Evolutionary conservation across 768 basidiomycete species (phyloP).

Genomic region (Pleurotus tuber-regium): DNA sequence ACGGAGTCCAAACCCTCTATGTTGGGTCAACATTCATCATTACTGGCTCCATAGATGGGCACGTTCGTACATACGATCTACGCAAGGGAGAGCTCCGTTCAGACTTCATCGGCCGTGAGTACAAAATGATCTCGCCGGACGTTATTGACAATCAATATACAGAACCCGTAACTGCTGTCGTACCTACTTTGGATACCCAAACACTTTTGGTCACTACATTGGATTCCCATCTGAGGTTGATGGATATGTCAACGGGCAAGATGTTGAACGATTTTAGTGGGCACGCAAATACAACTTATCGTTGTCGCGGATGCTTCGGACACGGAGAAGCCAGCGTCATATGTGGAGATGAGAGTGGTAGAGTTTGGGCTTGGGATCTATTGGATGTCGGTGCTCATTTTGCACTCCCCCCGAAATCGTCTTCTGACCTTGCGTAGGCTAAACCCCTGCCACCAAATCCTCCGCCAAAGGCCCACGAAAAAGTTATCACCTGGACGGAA

Average conservation of each 20-base stretch:
- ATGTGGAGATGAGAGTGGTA: constrained; percentile 88
- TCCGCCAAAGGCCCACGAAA: constrained; percentile 76
- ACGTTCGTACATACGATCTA: constrained; percentile 91
- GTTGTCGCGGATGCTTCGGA: constrained; percentile 80
- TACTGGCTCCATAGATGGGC: constrained; percentile 88
- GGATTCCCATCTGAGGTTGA: constrained; percentile 81
- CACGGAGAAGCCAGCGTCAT: constrained; percentile 79
- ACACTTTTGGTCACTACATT: constrained; percentile 82
- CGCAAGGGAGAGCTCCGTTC: constrained; percentile 88
- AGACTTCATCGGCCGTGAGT: constrained; percentile 89
- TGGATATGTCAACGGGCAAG: constrained; percentile 82
- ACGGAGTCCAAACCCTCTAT: constrained; percentile 79
- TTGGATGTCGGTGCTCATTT: constrained; percentile 56
- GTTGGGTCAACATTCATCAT: constrained; percentile 65
- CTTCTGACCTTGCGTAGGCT: constrained; percentile 45
- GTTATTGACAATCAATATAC: constrained; percentile 14
- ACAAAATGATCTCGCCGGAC: neutral
- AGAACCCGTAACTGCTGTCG: constrained; percentile 88
- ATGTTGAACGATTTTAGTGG: constrained; percentile 84
- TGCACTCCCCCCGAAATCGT: constrained; percentile 6
- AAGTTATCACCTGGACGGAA: constrained; percentile 89
- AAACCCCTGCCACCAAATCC: constrained; percentile 68
- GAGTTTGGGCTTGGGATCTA: constrained; percentile 91
- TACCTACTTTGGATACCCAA: constrained; percentile 75
- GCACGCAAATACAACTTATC: constrained; percentile 71